Conservation (phyloP, 2,329 filamentous ascomycete genomes). For the Beauveria medogensis region DNA sequence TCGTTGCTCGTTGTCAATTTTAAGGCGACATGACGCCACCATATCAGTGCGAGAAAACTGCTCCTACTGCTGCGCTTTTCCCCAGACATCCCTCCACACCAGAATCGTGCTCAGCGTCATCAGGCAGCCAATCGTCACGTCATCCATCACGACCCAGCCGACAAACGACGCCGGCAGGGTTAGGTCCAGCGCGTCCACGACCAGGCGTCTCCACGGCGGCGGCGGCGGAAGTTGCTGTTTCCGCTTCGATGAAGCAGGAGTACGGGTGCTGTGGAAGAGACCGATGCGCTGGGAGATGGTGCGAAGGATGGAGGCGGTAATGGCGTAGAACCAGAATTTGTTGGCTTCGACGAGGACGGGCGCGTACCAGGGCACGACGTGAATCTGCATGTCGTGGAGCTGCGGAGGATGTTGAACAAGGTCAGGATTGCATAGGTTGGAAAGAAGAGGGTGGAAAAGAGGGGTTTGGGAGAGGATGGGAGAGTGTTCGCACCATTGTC, state of each 20-base stretch:
- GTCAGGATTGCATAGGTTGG: too few relatives aligned
- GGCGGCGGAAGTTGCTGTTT: background rate
- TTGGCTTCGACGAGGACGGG: constrained; percentile 11
- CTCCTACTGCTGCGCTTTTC: background rate
- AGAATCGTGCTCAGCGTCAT: constrained; percentile 11
- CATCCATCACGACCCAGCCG: constrained; percentile 8
- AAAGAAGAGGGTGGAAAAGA: too few relatives aligned
- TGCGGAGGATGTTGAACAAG: background rate
- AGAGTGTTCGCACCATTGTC: constrained; percentile 3
- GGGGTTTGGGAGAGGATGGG: background rate
- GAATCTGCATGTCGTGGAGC: constrained; percentile 11
- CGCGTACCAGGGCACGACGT: constrained; percentile 9
- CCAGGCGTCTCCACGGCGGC: background rate
- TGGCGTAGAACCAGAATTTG: constrained; percentile 13
- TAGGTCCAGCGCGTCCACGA: constrained; percentile 6
- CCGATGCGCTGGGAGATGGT: background rate
- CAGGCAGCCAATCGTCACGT: constrained; percentile 2
- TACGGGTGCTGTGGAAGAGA: background rate
- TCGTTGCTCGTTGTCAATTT: background rate
- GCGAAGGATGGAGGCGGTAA: constrained; percentile 8
- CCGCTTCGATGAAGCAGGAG: background rate
- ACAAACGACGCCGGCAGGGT: constrained; percentile 10
- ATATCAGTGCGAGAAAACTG: background rate
- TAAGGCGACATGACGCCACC: background rate
- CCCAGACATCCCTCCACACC: constrained; percentile 9